Conservation (phyloP, 2,329 filamentous ascomycete genomes). For the Pseudomassariella vexata region DNA sequence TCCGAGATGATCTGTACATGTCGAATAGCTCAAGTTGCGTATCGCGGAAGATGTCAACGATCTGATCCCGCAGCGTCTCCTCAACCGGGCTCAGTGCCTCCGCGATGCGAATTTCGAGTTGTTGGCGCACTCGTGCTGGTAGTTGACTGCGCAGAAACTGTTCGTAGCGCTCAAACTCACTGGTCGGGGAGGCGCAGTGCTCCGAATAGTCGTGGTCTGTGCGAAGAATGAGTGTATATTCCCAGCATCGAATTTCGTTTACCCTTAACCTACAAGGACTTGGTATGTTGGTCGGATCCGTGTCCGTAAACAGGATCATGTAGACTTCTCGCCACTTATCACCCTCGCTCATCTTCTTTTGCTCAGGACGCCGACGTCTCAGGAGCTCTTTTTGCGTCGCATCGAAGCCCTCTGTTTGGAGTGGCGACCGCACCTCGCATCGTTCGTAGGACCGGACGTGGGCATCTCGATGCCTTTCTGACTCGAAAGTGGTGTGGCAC, state of each 20-base stretch:
- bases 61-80: slow-evolving; percentile 9
- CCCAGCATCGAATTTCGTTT: no score
- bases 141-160: slow-evolving; percentile 9
- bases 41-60: slow-evolving; percentile 11
- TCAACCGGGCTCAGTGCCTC: slow-evolving; percentile 9
- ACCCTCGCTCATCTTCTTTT: slow-evolving; percentile 7
- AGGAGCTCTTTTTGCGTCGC: slow-evolving; percentile 6
- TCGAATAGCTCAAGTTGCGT: slow-evolving; percentile 10
- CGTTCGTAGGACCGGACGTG: slow-evolving; percentile 6
- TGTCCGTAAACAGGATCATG: slow-evolving; percentile 11
- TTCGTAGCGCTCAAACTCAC: no score
- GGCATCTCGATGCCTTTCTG: slow-evolving; percentile 6
- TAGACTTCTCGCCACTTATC: slow-evolving; percentile 11
- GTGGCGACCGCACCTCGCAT: slow-evolving; percentile 7
- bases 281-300: slow-evolving; percentile 5
- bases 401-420: slow-evolving; percentile 8
- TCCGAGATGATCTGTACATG: no score
- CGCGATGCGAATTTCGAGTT: slow-evolving; percentile 10
- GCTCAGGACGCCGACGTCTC: slow-evolving; percentile 6
- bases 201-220: no score
- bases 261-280: slow-evolving; percentile 7
- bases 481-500: slow-evolving; percentile 9
- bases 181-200: no score
- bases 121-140: slow-evolving; percentile 8
- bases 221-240: no score